These are phyloP conservation scores for Lotmaria passim DNA, from an alignment of 208 protist species.

Conservation along the genomic window DNA sequence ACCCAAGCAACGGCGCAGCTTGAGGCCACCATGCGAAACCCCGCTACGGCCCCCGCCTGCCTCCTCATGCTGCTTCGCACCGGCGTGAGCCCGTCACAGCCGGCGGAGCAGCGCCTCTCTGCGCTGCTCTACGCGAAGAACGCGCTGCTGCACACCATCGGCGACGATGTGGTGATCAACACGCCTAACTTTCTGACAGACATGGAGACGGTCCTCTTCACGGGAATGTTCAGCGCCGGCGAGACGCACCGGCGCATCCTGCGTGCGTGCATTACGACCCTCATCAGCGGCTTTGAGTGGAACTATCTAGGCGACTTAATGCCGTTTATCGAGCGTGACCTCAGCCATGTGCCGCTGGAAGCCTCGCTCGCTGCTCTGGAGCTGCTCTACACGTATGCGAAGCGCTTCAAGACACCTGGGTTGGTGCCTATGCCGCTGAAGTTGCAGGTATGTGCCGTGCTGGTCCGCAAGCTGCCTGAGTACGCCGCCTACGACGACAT, in stretches of 20 bases:
- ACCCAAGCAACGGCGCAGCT: constrained; percentile 69
- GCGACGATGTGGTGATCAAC: constrained; percentile 44
- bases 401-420: constrained; percentile 71
- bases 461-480: constrained; percentile 54
- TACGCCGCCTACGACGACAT: constrained; percentile 78
- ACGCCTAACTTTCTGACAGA: constrained; percentile 50
- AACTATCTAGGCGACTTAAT: constrained; percentile 80
- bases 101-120: constrained; percentile 71
- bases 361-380: constrained; percentile 55
- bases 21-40: constrained; percentile 53
- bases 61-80: constrained; percentile 67
- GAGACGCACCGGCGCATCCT: constrained; percentile 72
- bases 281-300: constrained; percentile 82
- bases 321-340: constrained; percentile 48
- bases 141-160: constrained; percentile 64
- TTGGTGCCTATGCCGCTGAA: constrained; percentile 57
- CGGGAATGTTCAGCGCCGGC: constrained; percentile 58
- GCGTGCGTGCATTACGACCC: constrained; percentile 55
- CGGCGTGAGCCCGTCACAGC: constrained; percentile 51
- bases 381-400: constrained; percentile 76
- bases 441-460: constrained; percentile 43
- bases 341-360: constrained; percentile 21
- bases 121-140: constrained; percentile 90
- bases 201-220: constrained; percentile 70
- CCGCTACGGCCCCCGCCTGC: constrained; percentile 44